These are phyloP conservation scores for Porphyra umbilicalis DNA, from an alignment of 31 red algal species.

Conservation along the genomic window DNA sequence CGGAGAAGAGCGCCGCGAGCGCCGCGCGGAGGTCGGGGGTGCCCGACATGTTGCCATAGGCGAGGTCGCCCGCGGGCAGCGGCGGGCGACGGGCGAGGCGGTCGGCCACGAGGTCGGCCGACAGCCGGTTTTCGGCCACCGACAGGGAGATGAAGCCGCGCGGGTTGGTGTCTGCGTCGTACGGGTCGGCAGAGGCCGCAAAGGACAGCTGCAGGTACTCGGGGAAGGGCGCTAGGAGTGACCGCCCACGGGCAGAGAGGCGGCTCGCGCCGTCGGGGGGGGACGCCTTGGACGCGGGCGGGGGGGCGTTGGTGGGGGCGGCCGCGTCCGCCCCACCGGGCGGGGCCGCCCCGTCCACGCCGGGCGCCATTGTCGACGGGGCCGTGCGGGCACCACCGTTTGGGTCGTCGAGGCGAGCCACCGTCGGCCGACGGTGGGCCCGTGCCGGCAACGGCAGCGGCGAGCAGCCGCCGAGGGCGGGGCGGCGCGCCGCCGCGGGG, in stretches of 20 bases:
- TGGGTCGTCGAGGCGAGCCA: too few species aligned
- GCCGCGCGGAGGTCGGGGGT: conserved; percentile 3
- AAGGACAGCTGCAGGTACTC: conserved; percentile 16
- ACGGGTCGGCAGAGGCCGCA: conserved; percentile 18
- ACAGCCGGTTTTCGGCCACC: conserved; percentile 43
- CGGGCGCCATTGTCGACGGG: too few species aligned
- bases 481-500: too few species aligned
- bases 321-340: neutral
- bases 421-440: too few species aligned
- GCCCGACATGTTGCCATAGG: conserved; percentile 13
- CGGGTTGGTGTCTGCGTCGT: conserved; percentile 23
- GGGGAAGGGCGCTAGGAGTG: neutral
- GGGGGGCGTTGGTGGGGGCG: neutral
- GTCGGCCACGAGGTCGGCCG: conserved; percentile 2
- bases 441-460: too few species aligned
- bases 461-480: too few species aligned
- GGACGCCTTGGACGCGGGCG: too few species aligned
- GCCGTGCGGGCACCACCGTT: too few species aligned
- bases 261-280: neutral
- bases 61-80: neutral
- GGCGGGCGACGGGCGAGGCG: conserved; percentile 4
- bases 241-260: conserved; percentile 9
- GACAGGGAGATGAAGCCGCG: conserved; percentile 22
- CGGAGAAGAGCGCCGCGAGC: conserved; percentile 9
- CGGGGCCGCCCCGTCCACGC: neutral